These are phyloP conservation scores for Populus euphratica DNA, from an alignment of 345 rosid species.

Conservation along the genomic window DNA sequence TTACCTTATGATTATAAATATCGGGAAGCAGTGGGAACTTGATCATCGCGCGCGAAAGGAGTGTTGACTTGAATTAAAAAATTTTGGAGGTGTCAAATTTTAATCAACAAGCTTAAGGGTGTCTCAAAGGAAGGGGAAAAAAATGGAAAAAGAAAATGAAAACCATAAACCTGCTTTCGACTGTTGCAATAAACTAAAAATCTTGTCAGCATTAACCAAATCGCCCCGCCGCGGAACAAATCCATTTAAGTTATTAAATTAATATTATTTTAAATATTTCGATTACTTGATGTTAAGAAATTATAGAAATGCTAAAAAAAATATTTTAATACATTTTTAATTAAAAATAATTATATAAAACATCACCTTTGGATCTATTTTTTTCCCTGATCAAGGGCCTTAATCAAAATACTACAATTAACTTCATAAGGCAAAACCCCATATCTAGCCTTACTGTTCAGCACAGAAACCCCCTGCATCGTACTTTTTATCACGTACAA, in stretches of 20 bases:
- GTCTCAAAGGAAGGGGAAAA: too few species aligned
- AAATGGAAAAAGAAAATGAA: too few species aligned
- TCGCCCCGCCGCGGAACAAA: conserved; percentile 55
- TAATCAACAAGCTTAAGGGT: too few species aligned
- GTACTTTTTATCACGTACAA: conserved; percentile 62
- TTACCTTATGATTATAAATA: not conserved
- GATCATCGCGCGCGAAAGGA: not conserved
- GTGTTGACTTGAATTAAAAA: not conserved
- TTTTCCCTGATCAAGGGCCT: conserved; percentile 51
- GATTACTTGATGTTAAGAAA: too few species aligned
- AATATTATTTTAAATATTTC: too few species aligned
- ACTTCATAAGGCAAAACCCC: conserved; percentile 66
- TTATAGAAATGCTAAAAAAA: too few species aligned
- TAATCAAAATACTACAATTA: conserved; percentile 63
- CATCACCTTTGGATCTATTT: too few species aligned
- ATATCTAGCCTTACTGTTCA: conserved; percentile 44
- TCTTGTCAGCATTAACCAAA: conserved; percentile 54
- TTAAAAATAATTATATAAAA: too few species aligned
- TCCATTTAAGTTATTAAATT: conserved; percentile 16
- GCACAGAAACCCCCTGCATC: conserved; percentile 47
- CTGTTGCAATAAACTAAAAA: conserved; percentile 24
- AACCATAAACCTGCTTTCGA: too few species aligned
- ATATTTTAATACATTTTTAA: too few species aligned
- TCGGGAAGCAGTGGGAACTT: not conserved
- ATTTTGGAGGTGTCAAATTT: too few species aligned